Conservation (phyloP, 805 yeast species). For the Candida qinlingensis region DNA sequence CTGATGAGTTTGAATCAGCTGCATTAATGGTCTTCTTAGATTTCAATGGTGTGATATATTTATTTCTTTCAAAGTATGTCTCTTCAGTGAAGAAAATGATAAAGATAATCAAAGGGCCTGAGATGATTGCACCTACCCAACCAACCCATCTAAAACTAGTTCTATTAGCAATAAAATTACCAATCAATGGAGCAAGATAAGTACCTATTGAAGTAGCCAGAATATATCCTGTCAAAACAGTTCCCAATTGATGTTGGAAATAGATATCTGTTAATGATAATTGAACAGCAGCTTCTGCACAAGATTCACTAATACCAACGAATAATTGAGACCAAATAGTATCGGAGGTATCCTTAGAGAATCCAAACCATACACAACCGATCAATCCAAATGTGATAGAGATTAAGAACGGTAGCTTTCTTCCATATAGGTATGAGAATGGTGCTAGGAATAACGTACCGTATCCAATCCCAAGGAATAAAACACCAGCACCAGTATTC, state of each 20-base stretch:
- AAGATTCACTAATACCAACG: slow-evolving; percentile 75
- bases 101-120: slow-evolving; percentile 51
- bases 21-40: slow-evolving; percentile 15
- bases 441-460: slow-evolving; percentile 63
- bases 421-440: slow-evolving; percentile 61
- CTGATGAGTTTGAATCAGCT: not conserved
- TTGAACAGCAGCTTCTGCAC: slow-evolving; percentile 71
- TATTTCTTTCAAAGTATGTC: slow-evolving; percentile 57
- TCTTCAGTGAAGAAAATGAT: slow-evolving; percentile 64
- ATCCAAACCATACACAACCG: slow-evolving; percentile 72
- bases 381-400: slow-evolving; percentile 54
- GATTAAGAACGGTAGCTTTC: slow-evolving; percentile 57
- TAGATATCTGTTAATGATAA: slow-evolving; percentile 67
- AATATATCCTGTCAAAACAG: slow-evolving; percentile 67
- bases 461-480: slow-evolving; percentile 65
- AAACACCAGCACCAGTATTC: slow-evolving; percentile 79
- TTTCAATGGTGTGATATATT: slow-evolving; percentile 30
- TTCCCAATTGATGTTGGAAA: slow-evolving; percentile 72
- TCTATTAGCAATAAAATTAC: slow-evolving; percentile 61
- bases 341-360: slow-evolving; percentile 46
- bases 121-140: slow-evolving; percentile 57
- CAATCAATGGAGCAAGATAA: slow-evolving; percentile 72
- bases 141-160: slow-evolving; percentile 79
- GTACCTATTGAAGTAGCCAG: slow-evolving; percentile 73
- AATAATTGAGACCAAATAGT: slow-evolving; percentile 75